Evolutionary conservation across 305 asterid species (phyloP).

Genomic region (Andrographis paniculata): DNA sequence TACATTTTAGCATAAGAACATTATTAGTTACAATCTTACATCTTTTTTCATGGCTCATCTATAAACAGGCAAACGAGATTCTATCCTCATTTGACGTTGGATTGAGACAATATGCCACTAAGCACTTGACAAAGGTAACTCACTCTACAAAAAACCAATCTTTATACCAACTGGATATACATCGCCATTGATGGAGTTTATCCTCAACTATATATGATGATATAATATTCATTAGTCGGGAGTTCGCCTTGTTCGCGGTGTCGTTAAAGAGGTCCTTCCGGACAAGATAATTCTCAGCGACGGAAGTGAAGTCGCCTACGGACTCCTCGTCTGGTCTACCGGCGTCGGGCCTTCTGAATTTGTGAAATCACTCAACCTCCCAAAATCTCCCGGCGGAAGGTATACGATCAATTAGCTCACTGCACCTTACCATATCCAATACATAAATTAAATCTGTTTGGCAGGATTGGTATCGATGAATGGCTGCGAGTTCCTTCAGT

Average conservation of each 20-base stretch:
- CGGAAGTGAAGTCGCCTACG: constrained; percentile 89
- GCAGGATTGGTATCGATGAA: constrained; percentile 78
- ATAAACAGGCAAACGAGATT: constrained; percentile 73
- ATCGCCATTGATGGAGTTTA: neutral
- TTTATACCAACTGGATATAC: neutral
- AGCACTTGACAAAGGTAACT: constrained; percentile 77
- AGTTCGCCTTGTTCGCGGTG: constrained; percentile 86
- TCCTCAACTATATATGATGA: neutral
- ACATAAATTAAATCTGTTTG: neutral
- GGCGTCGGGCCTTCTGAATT: constrained; percentile 91
- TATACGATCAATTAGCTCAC: constrained; percentile 13
- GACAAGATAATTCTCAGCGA: constrained; percentile 68
- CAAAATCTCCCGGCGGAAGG: constrained; percentile 94
- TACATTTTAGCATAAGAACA: neutral
- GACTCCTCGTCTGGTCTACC: constrained; percentile 92
- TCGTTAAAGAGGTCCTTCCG: constrained; percentile 73
- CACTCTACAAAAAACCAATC: too few species aligned
- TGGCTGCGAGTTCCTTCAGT: constrained; percentile 74
- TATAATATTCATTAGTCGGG: constrained; percentile 35
- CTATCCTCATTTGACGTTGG: constrained; percentile 80
- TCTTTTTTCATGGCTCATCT: neutral
- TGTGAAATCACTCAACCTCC: constrained; percentile 49
- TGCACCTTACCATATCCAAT: neutral
- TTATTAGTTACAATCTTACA: neutral
- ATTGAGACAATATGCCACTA: constrained; percentile 73